phyloP scores from a whole-genome alignment of 2,329 filamentous ascomycete genomes.

The Ophiostoma triangulosporum region DNA sequence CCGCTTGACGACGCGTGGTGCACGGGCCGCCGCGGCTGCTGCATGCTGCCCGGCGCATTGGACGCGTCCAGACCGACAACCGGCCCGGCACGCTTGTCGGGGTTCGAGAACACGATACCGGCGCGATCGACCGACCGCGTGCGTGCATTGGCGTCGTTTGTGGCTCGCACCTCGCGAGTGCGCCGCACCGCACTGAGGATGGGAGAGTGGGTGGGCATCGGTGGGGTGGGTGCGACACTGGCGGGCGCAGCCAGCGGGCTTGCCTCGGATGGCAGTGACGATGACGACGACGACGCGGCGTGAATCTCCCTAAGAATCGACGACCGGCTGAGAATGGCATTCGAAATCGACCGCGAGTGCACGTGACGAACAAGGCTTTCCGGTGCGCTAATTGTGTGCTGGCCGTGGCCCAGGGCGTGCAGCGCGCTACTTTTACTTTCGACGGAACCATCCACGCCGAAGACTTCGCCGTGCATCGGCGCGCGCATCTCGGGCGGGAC shows the following conservation, averaged over 20 bases:
- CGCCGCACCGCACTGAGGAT: conserved; percentile 29
- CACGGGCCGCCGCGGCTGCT: conserved; percentile 17
- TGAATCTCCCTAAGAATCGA: conserved; percentile 21
- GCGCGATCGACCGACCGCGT: conserved; percentile 52
- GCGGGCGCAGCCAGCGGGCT: not conserved
- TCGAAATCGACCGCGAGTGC: conserved; percentile 30
- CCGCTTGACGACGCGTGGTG: not conserved
- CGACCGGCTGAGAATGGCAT: conserved; percentile 31
- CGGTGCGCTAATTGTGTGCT: not conserved
- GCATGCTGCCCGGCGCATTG: conserved; percentile 46
- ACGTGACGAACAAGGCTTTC: conserved; percentile 25
- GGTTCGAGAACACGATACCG: conserved; percentile 35
- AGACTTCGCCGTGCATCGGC: conserved; percentile 18
- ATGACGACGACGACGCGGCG: conserved; percentile 25
- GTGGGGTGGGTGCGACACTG: not conserved
- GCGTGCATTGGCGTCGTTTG: conserved; percentile 34
- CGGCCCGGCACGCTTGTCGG: conserved; percentile 51
- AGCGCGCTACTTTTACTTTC: conserved; percentile 13
- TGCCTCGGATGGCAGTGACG: conserved; percentile 21
- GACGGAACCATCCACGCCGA: conserved; percentile 14
- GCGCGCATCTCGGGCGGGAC: conserved; percentile 9
- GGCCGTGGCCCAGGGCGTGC: not conserved
- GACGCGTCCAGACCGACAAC: conserved; percentile 50
- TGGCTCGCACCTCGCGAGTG: conserved; percentile 25
- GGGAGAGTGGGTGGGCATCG: conserved; percentile 16